Evolutionary conservation across 2,329 filamentous ascomycete species (phyloP), one percentile per base, ranked within the genome.

Genomic region (Knufia fluminis): DNA sequence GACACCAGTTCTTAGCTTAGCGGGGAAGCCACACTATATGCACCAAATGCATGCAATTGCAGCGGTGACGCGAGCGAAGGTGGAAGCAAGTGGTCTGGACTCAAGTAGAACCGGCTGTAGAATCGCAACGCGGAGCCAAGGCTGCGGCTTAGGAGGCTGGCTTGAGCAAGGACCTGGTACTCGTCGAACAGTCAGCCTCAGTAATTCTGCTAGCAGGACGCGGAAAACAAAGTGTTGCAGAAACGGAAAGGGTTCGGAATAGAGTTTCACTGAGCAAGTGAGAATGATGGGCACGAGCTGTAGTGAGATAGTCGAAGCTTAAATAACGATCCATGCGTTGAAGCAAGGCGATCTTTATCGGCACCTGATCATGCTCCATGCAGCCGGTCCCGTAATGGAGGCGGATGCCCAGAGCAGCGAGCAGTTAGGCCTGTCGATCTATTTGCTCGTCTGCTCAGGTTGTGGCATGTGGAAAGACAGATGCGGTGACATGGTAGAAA

Each of bases 141-240:
- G 6, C 26, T 12, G 6, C 6, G 26, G 6, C 12, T 28, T 12
- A 12, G 6, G 26, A 28, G 6, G 12, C 26, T 28, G 12, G 26
- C 26, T 6, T 6, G 20, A 19, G 19, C 10, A 46, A 46, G 8
- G 28, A 24, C 43, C 32, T 35, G 31, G 6, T 42, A 24, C 12
- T 28, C 26, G 26, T 22, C 43, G 31, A 46, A 17, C 23, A 22
- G 43, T 46, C 36, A 46, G 43, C 43, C 19, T 28, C 26, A 28
- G n/a, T n/a, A n/a, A 28, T 28, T 12, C 26, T 36, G 43, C 20
- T 23, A 20, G 26, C 17, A n/a, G 23, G 31, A 32, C 23, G 36
- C 26, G 31, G 32, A 38, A 46, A 36, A 17, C 14, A 46, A 45
- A 36, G n/a, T 16, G 16, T 9, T 35, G 26, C 16, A 36, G 33